Evolutionary conservation across 164 flowering plant genomes (phyloP), one percentile per base, ranked within the genome.

Genomic region (Annona cherimola): DNA sequence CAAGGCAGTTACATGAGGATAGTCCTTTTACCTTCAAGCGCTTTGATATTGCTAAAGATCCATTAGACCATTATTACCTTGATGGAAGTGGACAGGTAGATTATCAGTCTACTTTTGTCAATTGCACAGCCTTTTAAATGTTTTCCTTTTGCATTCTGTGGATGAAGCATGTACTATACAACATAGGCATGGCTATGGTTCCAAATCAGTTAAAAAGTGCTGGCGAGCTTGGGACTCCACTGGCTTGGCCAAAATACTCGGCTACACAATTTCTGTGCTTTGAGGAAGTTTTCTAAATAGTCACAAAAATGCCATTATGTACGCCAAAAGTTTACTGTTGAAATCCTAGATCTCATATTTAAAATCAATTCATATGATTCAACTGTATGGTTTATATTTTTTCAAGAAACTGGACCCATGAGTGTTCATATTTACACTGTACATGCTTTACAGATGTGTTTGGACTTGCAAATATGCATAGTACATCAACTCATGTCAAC

Each of bases 11-110:
- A 69, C 57, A 26, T 61, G 84, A 60, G 66, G 79, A 73, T 74
- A 76, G 71, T 45, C 42, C 69, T 68, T 77, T 75, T 74, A 78
- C 77, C 72, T 90, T 89, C 79, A 89, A 86, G 67, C 89, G 85
- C 70, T 96, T 96, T 75, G 99, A 96, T 78, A 87, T 84, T 68
- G 82, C 86, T 26, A 86, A 81, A 80, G 90, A 92, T 81, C 98
- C 99, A 7, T 71, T 75, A 59, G 99, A 90, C 77, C 95, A 92
- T 79, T 79, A 89, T 79, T 93, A 80, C 77, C 76, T 89, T 73
- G 88, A 85, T 70, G 82, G 86, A 71, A 81, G 60, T 77, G 87
- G 75, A 63, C 90, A 85, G 90, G 99, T 93, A 78, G 42, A 45
- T 14, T 11, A 66, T 20, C 45, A n/a, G 20, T 11, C 68, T 60